phyloP scores from a whole-genome alignment of 75 land plant genomes.

The Azolla pinnata region DNA sequence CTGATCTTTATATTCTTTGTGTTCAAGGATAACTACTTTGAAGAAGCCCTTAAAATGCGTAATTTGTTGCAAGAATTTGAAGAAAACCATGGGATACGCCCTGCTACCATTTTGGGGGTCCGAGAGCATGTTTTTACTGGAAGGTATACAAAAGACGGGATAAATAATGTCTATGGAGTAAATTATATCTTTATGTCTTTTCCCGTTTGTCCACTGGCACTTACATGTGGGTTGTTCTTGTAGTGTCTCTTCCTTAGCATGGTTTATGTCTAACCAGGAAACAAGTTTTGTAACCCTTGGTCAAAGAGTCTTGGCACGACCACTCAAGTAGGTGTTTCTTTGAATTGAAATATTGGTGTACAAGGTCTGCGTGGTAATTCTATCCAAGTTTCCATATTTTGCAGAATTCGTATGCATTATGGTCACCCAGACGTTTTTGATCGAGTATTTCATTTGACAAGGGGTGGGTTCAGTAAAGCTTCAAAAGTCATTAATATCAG shows the following conservation, averaged over 20 bases:
- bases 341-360: no score
- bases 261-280: constrained; percentile 96
- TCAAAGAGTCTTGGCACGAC: constrained; percentile 67
- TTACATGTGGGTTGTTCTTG: no score
- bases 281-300: constrained; percentile 92
- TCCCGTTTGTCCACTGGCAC: no score
- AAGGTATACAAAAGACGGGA: no score
- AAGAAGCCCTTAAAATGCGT: constrained; percentile 41
- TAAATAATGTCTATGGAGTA: no score
- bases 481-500: constrained; percentile 20
- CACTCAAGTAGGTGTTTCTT: constrained; percentile 81
- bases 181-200: no score
- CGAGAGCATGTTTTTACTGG: constrained; percentile 54
- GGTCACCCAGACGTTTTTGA: constrained; percentile 26
- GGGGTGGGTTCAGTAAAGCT: constrained; percentile 27
- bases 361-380: no score
- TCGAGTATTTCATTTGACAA: constrained; percentile 24
- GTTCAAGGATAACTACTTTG: no score
- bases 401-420: background rate
- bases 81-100: constrained; percentile 23
- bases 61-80: constrained; percentile 40
- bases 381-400: no score
- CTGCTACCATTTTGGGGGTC: constrained; percentile 41
- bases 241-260: constrained; percentile 88
- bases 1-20: no score